Conservation (phyloP, 495 filamentous ascomycete genomes). For the Eremomyces bilateralis region DNA sequence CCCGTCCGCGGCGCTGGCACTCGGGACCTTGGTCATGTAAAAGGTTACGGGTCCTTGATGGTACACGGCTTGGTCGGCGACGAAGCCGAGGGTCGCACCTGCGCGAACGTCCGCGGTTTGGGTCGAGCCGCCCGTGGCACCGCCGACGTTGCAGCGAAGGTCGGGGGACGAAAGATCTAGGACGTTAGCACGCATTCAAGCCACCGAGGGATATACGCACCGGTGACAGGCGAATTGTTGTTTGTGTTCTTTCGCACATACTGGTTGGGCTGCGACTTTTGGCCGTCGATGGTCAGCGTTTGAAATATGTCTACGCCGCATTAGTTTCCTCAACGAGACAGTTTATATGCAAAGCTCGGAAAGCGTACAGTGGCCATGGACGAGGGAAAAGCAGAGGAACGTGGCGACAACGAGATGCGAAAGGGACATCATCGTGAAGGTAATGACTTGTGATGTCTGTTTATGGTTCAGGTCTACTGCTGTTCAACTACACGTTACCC, state of each 20-base stretch:
- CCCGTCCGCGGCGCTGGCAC: constrained; percentile 11
- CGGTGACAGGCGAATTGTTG: constrained; percentile 34
- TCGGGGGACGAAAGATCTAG: constrained; percentile 26
- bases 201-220: constrained; percentile 7
- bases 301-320: constrained; percentile 25
- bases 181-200: not conserved
- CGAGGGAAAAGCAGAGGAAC: too few relatives aligned
- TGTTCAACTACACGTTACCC: too few relatives aligned
- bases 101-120: constrained; percentile 26
- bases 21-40: constrained; percentile 17
- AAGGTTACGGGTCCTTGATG: constrained; percentile 36
- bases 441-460: too few relatives aligned
- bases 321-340: too few relatives aligned
- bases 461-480: too few relatives aligned
- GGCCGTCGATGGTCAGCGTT: constrained; percentile 22
- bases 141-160: constrained; percentile 37
- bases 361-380: too few relatives aligned
- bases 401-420: too few relatives aligned
- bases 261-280: constrained; percentile 25
- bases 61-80: constrained; percentile 28
- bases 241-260: constrained; percentile 33
- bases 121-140: constrained; percentile 23
- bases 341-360: too few relatives aligned
- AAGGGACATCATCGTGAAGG: too few relatives aligned
- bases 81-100: constrained; percentile 29